These are phyloP conservation scores for Myxozyma sirexii DNA, from an alignment of 805 yeast genomes.

Conservation along the genomic window DNA sequence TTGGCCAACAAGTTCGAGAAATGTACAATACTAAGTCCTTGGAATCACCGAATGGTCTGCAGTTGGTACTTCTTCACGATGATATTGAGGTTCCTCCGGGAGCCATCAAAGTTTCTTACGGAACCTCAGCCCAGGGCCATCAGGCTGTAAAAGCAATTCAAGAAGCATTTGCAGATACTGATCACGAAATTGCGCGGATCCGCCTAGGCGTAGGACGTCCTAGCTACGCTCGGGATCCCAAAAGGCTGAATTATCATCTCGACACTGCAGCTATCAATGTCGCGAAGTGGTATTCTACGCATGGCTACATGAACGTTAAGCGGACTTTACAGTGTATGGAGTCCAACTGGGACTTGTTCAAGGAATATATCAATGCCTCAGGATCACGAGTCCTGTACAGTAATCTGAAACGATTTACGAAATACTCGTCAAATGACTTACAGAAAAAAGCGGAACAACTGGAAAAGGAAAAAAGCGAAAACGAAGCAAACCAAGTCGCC, in stretches of 20 bases:
- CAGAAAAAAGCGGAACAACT: too few relatives aligned
- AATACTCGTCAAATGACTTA: too few relatives aligned
- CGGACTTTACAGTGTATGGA: not conserved
- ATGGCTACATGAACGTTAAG: not conserved
- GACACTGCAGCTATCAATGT: not conserved
- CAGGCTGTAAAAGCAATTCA: not conserved
- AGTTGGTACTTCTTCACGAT: not conserved
- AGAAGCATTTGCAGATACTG: not conserved
- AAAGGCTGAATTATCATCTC: not conserved
- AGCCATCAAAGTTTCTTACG: not conserved
- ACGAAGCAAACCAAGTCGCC: too few relatives aligned
- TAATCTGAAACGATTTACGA: too few relatives aligned
- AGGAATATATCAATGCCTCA: not conserved
- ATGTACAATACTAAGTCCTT: not conserved
- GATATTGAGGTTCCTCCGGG: not conserved
- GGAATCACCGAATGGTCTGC: not conserved
- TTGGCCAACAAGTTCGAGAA: not conserved
- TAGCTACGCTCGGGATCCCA: not conserved
- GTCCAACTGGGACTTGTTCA: slow-evolving; percentile 1
- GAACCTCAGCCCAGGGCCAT: not conserved
- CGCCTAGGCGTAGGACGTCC: slow-evolving; percentile 2
- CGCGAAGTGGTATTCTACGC: not conserved
- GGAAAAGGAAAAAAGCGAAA: too few relatives aligned
- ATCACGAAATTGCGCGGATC: not conserved
- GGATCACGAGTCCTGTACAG: too few relatives aligned